Conservation (phyloP, 2,329 filamentous ascomycete genomes). For the Zymoseptoria tritici region DNA sequence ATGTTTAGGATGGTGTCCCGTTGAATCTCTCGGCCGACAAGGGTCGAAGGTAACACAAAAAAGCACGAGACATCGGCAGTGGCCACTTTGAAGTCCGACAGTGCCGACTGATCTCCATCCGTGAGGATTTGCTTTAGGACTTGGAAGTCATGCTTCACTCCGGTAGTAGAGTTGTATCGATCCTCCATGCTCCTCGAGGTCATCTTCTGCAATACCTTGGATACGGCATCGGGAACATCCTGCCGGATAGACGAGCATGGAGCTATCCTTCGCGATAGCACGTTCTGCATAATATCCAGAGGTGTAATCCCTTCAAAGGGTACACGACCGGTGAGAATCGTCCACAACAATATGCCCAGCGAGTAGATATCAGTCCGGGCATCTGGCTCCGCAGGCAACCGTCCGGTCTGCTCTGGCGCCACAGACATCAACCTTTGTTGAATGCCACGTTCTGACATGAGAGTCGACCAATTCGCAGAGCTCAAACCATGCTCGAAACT, state of each 20-base stretch:
- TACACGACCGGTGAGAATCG: constrained; percentile 67
- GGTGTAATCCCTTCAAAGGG: constrained; percentile 74
- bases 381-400: constrained; percentile 87
- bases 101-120: constrained; percentile 62
- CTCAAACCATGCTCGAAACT: constrained; percentile 84
- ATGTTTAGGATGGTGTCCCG: constrained; percentile 62
- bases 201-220: constrained; percentile 81
- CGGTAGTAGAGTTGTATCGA: constrained; percentile 81
- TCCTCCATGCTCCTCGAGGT: constrained; percentile 82
- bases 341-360: constrained; percentile 83
- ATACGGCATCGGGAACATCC: constrained; percentile 77
- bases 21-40: constrained; percentile 73
- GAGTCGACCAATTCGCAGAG: constrained; percentile 75
- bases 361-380: constrained; percentile 90
- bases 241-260: constrained; percentile 68
- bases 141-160: constrained; percentile 72
- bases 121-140: constrained; percentile 66
- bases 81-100: constrained; percentile 69
- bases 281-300: constrained; percentile 85
- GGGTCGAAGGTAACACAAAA: constrained; percentile 73
- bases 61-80: constrained; percentile 87
- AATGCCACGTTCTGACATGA: constrained; percentile 77
- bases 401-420: constrained; percentile 88
- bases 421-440: constrained; percentile 88
- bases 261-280: constrained; percentile 71